A percentile compares a stretch with the other conserved stretches of the same genome.
phyloP scores from a whole-genome alignment of 257 asterid species.

The Misopates orontium region DNA sequence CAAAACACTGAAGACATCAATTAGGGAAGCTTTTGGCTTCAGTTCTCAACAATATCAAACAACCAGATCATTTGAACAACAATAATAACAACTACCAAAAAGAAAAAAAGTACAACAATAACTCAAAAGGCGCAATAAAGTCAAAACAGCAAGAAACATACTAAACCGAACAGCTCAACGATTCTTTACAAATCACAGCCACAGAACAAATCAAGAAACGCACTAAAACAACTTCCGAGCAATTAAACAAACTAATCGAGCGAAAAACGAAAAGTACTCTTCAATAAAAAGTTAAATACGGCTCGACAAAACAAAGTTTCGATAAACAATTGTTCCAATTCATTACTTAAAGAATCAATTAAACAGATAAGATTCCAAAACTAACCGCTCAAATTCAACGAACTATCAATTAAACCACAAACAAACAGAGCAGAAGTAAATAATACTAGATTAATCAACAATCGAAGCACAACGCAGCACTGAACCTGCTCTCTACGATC shows the following conservation, averaged over 20 bases:
- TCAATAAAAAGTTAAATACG: too few species aligned
- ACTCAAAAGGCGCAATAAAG: not conserved
- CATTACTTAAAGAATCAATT: not conserved
- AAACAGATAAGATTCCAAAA: slow-evolving; percentile 5
- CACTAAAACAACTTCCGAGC: too few species aligned
- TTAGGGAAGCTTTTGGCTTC: too few species aligned
- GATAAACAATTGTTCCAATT: not conserved
- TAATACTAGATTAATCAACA: too few species aligned
- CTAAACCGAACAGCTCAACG: not conserved
- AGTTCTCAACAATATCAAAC: not conserved
- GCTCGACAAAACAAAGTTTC: not conserved
- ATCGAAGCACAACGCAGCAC: too few species aligned
- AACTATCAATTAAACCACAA: slow-evolving; percentile 14
- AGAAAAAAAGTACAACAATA: too few species aligned
- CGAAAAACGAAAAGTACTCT: too few species aligned
- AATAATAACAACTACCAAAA: too few species aligned
- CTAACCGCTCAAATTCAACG: slow-evolving; percentile 21
- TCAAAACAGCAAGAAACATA: not conserved
- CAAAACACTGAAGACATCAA: too few species aligned
- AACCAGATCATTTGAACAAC: not conserved
- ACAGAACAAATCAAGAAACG: not conserved
- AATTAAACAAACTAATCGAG: too few species aligned
- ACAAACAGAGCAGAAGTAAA: not conserved
- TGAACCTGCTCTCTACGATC: slow-evolving; percentile 76
- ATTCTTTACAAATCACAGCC: not conserved